Evolutionary conservation across 225 moss, liverwort and hornwort genomes (phyloP).

Genomic region (Ulota crispa): DNA sequence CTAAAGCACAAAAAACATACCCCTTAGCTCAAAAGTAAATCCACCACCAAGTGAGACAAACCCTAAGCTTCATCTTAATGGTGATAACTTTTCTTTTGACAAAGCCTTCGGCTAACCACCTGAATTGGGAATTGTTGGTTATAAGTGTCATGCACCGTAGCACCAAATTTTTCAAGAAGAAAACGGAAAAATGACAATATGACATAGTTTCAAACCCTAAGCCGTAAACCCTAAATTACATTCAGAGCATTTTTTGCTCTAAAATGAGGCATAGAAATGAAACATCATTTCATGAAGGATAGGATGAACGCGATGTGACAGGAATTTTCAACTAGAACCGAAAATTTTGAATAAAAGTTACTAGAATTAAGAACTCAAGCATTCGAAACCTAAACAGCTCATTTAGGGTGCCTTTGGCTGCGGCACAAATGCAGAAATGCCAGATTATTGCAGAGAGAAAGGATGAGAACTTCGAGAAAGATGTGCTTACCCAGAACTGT

Average conservation of each 20-base stretch:
- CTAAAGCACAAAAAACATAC: too few species aligned
- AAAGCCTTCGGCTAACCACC: too few species aligned
- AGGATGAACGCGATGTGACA: fast-evolving
- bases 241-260: not conserved
- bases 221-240: not conserved
- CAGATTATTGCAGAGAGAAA: not conserved
- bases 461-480: not conserved
- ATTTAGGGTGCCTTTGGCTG: not conserved
- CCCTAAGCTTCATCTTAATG: too few species aligned
- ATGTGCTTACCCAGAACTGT: conserved; percentile 32
- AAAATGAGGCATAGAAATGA: not conserved
- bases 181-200: too few species aligned
- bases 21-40: too few species aligned
- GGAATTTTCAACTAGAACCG: not conserved
- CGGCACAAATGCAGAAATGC: not conserved
- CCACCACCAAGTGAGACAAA: too few species aligned
- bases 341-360: not conserved
- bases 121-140: too few species aligned
- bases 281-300: not conserved
- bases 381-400: not conserved
- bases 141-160: too few species aligned
- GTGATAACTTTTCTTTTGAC: too few species aligned
- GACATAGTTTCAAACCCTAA: not conserved
- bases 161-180: not conserved
- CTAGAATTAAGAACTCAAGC: not conserved